A percentile compares a stretch with the other conserved stretches of the same genome.
Conservation (phyloP, 2,329 filamentous ascomycete genomes). For the Cordyceps sp. region DNA sequence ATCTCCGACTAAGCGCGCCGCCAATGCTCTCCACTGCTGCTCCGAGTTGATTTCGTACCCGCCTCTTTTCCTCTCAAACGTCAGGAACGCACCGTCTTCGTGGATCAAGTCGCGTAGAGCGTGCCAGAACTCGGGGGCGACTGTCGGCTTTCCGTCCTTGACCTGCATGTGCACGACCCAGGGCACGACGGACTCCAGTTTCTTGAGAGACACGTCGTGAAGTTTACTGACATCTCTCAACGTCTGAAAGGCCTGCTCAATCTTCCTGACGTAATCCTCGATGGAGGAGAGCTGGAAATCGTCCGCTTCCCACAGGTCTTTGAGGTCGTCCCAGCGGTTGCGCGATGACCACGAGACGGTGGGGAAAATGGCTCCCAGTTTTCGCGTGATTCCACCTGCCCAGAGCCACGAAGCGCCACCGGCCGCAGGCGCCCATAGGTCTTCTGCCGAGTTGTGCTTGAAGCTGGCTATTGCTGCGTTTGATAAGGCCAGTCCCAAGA, state of each 20-base stretch:
- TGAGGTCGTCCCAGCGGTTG: constrained; percentile 6
- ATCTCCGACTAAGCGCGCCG: constrained; percentile 21
- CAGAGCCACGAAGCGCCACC: constrained; percentile 1
- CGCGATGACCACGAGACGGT: constrained; percentile 11
- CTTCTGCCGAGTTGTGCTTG: background rate
- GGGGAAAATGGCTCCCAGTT: constrained; percentile 9
- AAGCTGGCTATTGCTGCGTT: background rate
- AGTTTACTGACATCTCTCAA: constrained; percentile 14
- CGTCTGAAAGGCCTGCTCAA: constrained; percentile 13
- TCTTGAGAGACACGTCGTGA: constrained; percentile 20
- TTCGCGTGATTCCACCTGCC: constrained; percentile 4
- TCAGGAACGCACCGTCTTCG: constrained; percentile 28
- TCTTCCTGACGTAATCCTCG: constrained; percentile 9
- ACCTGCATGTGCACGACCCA: constrained; percentile 37
- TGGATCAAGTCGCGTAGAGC: constrained; percentile 40
- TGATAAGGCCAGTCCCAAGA: constrained; percentile 2
- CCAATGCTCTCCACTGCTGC: constrained; percentile 28
- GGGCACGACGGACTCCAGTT: constrained; percentile 35
- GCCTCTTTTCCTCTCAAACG: constrained; percentile 22
- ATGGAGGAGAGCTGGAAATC: constrained; percentile 6
- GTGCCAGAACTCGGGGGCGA: constrained; percentile 48
- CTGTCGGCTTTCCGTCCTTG: constrained; percentile 31
- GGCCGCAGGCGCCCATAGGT: constrained; percentile 2
- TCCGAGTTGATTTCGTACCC: constrained; percentile 24
- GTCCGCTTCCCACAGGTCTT: constrained; percentile 5